Conservation (phyloP, 2,329 filamentous ascomycete species). For the Aspergillus pseudoglaucus region DNA sequence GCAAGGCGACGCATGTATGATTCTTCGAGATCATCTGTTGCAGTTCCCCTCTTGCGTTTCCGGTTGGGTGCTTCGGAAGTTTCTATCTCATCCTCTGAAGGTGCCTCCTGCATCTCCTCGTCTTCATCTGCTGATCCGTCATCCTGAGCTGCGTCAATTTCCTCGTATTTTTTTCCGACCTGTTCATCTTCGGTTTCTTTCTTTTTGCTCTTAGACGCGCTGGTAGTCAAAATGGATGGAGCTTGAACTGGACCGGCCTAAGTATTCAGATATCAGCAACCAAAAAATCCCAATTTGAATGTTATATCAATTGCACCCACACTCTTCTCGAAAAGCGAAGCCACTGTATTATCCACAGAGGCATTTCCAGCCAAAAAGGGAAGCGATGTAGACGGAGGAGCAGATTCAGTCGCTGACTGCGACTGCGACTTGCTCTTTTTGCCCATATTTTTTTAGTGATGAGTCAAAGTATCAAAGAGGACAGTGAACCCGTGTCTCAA, state of each 20-base stretch:
- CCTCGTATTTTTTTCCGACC: constrained; percentile 22
- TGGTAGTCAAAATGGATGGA: constrained; percentile 18
- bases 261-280: constrained; percentile 5
- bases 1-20: constrained; percentile 39
- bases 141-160: constrained; percentile 20
- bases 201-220: constrained; percentile 12
- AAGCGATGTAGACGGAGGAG: constrained; percentile 7
- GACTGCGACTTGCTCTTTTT: constrained; percentile 29
- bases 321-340: constrained; percentile 65
- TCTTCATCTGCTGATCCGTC: constrained; percentile 20
- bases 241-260: constrained; percentile 37
- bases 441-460: constrained; percentile 20
- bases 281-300: background rate
- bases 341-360: constrained; percentile 61
- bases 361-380: constrained; percentile 53
- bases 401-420: constrained; percentile 13
- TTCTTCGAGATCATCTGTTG: constrained; percentile 37
- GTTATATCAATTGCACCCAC: constrained; percentile 45
- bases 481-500: background rate
- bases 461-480: background rate
- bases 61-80: constrained; percentile 24
- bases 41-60: constrained; percentile 50
- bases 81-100: constrained; percentile 37
- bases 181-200: constrained; percentile 10
- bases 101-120: constrained; percentile 37